Evolutionary conservation across 1,284 basidiomycete genomes (phyloP), one percentile per base, ranked within the genome.

Genomic region (Leccinum solheimii): DNA sequence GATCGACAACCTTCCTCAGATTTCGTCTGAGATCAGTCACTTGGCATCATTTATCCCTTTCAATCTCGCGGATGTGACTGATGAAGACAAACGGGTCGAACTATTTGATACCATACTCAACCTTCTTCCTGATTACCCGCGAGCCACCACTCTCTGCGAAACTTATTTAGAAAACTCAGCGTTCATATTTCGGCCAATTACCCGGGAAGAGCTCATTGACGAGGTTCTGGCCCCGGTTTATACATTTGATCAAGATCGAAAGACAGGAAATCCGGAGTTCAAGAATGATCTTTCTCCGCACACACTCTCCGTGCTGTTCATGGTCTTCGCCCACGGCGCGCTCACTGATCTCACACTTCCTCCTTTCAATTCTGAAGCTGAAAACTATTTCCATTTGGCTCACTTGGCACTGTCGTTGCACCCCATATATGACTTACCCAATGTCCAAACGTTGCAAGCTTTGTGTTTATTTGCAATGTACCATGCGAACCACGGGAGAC

Each of bases 141-240:
- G 85, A 48, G 85, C 87, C 19, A 86, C 85, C 79, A 74, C 85
- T 6, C 77, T 89, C 3, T 88, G 85, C 66, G 87, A 89, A 73
- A 85, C 86, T 3, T 89, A 87, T 65, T 69, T 86, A 67, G 86
- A 87, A 64, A 85, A 89, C 53, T 81, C 81, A 16, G 75, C 86
- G 13, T 88, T 85, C 83, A 75, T 80, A 57, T 86, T 84, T 67
- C 79, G 81, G 30, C 86, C 87, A 1, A 78, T 90, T 64, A 80
- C 77, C 60, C 81, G 87, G 13, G 87, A 88, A 62, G 87, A 89
- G 65, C 79, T 89, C 45, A 82, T 89, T 45, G 80, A 89, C 63
- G 86, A 88, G 26, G 79, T 85, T 38, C 72, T 89, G 55, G 77
- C 78, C 0, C 86, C 86, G 0, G 78, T 86, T 13, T 89, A 89